Base-by-base conservation (phyloP, 2,329 filamentous ascomycete species). In the Penicillium aurantiogriseum region DNA sequence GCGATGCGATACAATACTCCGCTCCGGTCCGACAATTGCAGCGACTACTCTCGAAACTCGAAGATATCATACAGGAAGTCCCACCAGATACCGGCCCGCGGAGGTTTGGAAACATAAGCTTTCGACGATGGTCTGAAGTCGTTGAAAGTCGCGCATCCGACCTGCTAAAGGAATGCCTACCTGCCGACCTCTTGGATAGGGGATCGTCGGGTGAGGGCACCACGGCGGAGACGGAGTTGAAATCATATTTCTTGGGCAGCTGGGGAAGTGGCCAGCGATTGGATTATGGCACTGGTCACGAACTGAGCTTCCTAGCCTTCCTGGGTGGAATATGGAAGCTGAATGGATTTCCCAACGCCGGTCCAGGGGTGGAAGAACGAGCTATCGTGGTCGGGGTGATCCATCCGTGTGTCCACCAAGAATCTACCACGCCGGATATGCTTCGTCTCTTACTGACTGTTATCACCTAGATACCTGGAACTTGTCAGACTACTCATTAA, bases 281-380 rank as follows among this genome's bases (percentile, higher is more conserved):
- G 27, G 94, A 99, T 76, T 99, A 97, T 70, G 94, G 94, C 2
- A 97, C 94, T 0, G 94, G 94, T 0, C 94, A 99, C 73, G 94
- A 99, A 71, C 79, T 99, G 51, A 96, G 90, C 75, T 99, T 99
- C 68, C 74, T 97, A 8, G 93, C 94, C 1, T 99, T 99, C 62
- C 73, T 99, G 6, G 92, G 87, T 5, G 88, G 89, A 58, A 79
- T 99, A 5, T 99, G 93, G 92, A 97, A 96, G 74, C 80, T 99
- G 3, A 87, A 88, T 44, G 88, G 84, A 17, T 97, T 99, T 70
- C 77, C 81, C 2, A 78, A 83, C n/a, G 83, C 80, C 2, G 62
- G 61, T 3, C 59, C 68, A 2, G 86, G 70, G 67, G 88, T 74
- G 7, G 80, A 85, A 66, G 92, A 96, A 75, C 84, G 92, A 66